phyloP scores from a whole-genome alignment of 129 eudicot genomes.

The Lactuca sativa region DNA sequence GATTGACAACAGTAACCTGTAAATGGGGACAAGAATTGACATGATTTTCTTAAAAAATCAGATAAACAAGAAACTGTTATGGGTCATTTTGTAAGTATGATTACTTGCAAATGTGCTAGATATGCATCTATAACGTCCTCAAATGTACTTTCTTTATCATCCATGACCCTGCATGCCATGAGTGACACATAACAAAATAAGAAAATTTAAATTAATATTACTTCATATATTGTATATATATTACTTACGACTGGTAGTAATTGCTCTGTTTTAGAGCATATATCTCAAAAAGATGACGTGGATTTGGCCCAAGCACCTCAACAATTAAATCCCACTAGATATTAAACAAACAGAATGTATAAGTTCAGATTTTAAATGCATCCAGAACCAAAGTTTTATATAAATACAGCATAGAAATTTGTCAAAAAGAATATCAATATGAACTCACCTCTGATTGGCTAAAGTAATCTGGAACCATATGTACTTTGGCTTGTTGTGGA shows the following conservation, averaged over 20 bases:
- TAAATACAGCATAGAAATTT: background rate
- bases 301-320: constrained; percentile 78
- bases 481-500: constrained; percentile 83
- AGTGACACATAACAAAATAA: background rate
- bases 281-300: constrained; percentile 89
- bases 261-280: constrained; percentile 82
- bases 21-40: too few species aligned
- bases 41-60: background rate
- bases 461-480: constrained; percentile 81
- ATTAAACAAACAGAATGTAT: constrained; percentile 21
- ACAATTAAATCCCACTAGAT: constrained; percentile 75
- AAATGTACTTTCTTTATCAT: constrained; percentile 56
- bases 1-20: too few species aligned
- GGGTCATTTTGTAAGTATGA: constrained; percentile 48
- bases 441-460: constrained; percentile 72
- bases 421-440: constrained; percentile 9
- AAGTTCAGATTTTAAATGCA: constrained; percentile 14
- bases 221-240: background rate
- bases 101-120: constrained; percentile 52
- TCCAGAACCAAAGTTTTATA: background rate
- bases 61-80: constrained; percentile 6
- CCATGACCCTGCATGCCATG: constrained; percentile 56
- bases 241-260: constrained; percentile 64
- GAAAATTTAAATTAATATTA: background rate
- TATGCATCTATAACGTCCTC: constrained; percentile 93